Percentiles rank a stretch among this genome's conserved stretches.
These are phyloP conservation scores for Paramyrothecium roridum DNA, from an alignment of 2,329 filamentous ascomycete species.

Conservation along the genomic window DNA sequence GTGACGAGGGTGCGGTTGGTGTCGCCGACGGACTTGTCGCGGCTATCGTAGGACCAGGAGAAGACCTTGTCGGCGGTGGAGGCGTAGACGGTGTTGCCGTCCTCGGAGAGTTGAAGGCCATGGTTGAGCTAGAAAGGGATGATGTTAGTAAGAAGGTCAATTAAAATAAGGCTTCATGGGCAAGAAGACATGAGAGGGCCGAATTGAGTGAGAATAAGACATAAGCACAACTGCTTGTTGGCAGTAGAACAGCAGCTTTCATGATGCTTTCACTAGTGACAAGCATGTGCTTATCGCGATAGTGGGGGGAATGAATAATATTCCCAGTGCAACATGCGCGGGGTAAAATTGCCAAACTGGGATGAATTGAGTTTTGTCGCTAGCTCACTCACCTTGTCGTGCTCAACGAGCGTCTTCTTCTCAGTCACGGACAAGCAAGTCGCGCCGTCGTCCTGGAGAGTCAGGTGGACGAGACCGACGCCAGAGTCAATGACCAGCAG, in stretches of 20 bases:
- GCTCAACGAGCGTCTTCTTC: slow-evolving; percentile 31
- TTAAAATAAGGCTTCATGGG: not conserved
- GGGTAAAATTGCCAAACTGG: not conserved
- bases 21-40: slow-evolving; percentile 37
- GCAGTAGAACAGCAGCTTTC: too few relatives aligned
- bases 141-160: slow-evolving; percentile 2
- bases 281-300: too few relatives aligned
- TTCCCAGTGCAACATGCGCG: too few relatives aligned
- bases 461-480: slow-evolving; percentile 37
- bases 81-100: slow-evolving; percentile 52
- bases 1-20: slow-evolving; percentile 51
- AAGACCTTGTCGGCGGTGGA: slow-evolving; percentile 59
- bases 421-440: slow-evolving; percentile 36
- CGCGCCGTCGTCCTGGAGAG: slow-evolving; percentile 35
- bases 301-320: too few relatives aligned
- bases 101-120: slow-evolving; percentile 48
- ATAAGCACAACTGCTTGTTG: not conserved
- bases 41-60: slow-evolving; percentile 63
- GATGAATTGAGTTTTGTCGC: not conserved
- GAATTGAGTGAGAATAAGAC: not conserved
- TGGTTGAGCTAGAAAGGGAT: slow-evolving; percentile 45
- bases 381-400: slow-evolving; percentile 26
- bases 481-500: slow-evolving; percentile 43
- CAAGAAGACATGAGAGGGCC: not conserved
- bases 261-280: too few relatives aligned